Percentiles rank a stretch among this genome's conserved stretches.
These are phyloP conservation scores for Udeniomyces megalosporus DNA, from an alignment of 768 basidiomycete species.

Conservation along the genomic window DNA sequence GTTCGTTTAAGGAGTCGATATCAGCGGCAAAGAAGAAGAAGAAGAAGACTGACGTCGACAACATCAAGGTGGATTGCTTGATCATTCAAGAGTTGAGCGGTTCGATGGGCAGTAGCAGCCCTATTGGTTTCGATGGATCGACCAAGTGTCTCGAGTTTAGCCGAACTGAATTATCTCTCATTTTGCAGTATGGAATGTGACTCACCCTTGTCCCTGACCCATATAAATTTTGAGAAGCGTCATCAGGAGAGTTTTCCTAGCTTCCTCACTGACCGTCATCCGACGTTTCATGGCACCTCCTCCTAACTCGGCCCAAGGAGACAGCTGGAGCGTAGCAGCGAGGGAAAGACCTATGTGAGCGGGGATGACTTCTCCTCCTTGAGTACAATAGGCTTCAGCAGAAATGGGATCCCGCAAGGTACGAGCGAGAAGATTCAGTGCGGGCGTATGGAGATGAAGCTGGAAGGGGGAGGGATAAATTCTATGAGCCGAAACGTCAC, in stretches of 20 bases:
- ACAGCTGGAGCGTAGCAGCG: conserved; percentile 38
- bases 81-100: conserved; percentile 55
- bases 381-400: conserved; percentile 72
- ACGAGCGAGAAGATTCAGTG: conserved; percentile 51
- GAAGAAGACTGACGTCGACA: conserved; percentile 44
- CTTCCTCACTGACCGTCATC: conserved; percentile 35
- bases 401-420: conserved; percentile 55
- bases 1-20: background rate
- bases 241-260: conserved; percentile 47
- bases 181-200: too few relatives aligned
- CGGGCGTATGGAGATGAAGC: conserved; percentile 45
- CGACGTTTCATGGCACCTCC: conserved; percentile 26
- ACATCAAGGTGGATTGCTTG: conserved; percentile 66
- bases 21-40: background rate
- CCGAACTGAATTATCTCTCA: background rate
- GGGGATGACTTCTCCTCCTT: conserved; percentile 58
- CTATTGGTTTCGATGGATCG: conserved; percentile 28
- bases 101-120: conserved; percentile 40
- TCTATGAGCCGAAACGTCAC: background rate
- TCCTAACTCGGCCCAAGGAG: conserved; percentile 39
- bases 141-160: background rate
- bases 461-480: conserved; percentile 19
- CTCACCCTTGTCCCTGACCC: conserved; percentile 45
- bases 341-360: conserved; percentile 40
- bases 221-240: conserved; percentile 68